phyloP scores from a whole-genome alignment of 345 rosid species.

The Heritiera littoralis region DNA sequence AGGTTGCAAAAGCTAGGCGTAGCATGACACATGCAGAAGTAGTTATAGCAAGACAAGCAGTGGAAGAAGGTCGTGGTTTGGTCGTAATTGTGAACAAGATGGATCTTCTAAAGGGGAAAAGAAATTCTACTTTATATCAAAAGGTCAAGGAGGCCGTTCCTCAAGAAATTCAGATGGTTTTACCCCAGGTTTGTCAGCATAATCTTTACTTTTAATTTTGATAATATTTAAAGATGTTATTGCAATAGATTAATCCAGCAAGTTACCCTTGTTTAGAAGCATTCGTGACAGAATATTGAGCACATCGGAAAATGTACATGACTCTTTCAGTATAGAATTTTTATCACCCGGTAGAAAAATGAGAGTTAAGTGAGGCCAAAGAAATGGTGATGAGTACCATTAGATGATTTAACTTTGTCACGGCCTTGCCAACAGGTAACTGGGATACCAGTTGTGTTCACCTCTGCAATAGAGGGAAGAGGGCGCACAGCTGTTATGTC shows the following conservation, averaged over 20 bases:
- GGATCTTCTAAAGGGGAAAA: conserved; percentile 78
- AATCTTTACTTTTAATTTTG: not conserved
- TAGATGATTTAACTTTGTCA: conserved; percentile 10
- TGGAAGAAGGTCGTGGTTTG: conserved; percentile 96
- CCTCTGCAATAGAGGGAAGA: conserved; percentile 86
- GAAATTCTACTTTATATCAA: conserved; percentile 48
- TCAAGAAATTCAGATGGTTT: conserved; percentile 81
- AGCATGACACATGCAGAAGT: conserved; percentile 98
- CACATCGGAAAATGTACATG: not conserved
- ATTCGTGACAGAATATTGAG: not conserved
- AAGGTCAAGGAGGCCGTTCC: conserved; percentile 93
- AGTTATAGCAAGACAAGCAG: conserved; percentile 86
- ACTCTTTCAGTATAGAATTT: not conserved
- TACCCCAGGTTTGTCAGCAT: conserved; percentile 75
- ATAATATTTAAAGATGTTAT: not conserved
- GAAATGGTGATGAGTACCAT: not conserved
- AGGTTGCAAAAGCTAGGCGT: conserved; percentile 71
- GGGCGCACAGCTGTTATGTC: conserved; percentile 74
- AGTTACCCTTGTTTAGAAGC: not conserved
- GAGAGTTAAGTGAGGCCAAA: not conserved
- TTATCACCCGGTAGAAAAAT: not conserved
- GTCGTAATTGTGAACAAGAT: conserved; percentile 90
- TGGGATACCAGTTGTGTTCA: conserved; percentile 81
- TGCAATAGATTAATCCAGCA: not conserved
- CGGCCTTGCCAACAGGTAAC: conserved; percentile 55